Evolutionary conservation across 2,329 filamentous ascomycete genomes (phyloP).

Genomic region (Paecilomyces variotii): DNA sequence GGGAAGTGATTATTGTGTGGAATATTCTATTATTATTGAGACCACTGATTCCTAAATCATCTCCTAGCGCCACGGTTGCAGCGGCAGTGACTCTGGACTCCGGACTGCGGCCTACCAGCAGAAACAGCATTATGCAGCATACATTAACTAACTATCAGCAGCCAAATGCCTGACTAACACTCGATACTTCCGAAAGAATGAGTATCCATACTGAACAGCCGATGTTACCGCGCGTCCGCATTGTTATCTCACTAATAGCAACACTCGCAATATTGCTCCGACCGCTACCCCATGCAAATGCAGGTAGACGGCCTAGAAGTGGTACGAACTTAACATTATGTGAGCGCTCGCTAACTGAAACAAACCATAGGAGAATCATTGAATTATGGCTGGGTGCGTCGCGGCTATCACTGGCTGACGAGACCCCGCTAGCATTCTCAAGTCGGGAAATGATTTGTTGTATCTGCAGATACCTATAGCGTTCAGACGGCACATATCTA

Average conservation of each 20-base stretch:
- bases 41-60: background rate
- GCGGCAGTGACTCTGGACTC: background rate
- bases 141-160: background rate
- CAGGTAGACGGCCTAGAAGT: background rate
- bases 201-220: background rate
- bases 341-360: background rate
- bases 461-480: background rate
- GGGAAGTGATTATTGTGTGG: background rate
- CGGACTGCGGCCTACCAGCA: background rate
- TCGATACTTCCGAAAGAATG: background rate
- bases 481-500: background rate
- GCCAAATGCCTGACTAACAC: background rate
- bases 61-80: background rate
- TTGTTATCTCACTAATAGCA: background rate
- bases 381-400: background rate
- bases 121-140: background rate
- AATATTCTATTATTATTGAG: background rate
- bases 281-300: background rate
- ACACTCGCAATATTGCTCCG: background rate
- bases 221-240: background rate
- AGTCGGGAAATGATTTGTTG: background rate
- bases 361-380: background rate
- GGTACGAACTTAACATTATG: background rate
- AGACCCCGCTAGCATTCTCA: background rate
- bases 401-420: background rate